Evolutionary conservation across 306 rosid species (phyloP).

Genomic region (Fagus sylvatica): DNA sequence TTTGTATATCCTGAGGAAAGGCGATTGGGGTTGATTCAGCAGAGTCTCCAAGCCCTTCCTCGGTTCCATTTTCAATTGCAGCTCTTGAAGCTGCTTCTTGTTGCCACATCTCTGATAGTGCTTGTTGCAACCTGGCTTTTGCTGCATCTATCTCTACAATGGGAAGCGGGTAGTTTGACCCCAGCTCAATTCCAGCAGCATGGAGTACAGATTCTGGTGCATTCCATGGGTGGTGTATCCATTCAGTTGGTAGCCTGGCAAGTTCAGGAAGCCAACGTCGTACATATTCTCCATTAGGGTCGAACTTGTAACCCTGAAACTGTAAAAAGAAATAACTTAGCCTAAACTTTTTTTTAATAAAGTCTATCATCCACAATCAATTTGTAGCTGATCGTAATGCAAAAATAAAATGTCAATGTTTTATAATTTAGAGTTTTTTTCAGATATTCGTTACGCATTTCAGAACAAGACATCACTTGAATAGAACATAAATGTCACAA

Average conservation of each 20-base stretch:
- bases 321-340: slow-evolving; percentile 36
- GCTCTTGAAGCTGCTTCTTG: slow-evolving; percentile 86
- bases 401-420: slow-evolving; percentile 11
- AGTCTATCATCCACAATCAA: slow-evolving; percentile 26
- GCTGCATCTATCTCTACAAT: slow-evolving; percentile 74
- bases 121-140: slow-evolving; percentile 69
- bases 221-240: slow-evolving; percentile 97
- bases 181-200: slow-evolving; percentile 90
- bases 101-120: slow-evolving; percentile 71
- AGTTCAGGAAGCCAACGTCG: slow-evolving; percentile 96
- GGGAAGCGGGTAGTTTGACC: slow-evolving; percentile 90
- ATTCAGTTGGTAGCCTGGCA: slow-evolving; percentile 83
- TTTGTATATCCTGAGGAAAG: slow-evolving; percentile 69
- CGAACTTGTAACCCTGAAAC: slow-evolving; percentile 87
- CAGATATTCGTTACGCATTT: not conserved
- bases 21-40: slow-evolving; percentile 57
- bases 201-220: slow-evolving; percentile 84
- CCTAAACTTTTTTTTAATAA: slow-evolving; percentile 18
- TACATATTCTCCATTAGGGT: slow-evolving; percentile 86
- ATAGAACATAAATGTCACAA: not conserved
- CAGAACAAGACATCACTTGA: not conserved
- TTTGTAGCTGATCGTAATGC: slow-evolving; percentile 13
- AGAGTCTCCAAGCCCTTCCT: slow-evolving; percentile 94
- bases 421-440: slow-evolving; percentile 10
- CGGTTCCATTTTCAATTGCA: slow-evolving; percentile 73